Evolutionary conservation across 1,284 basidiomycete species (phyloP), one percentile per base, ranked within the genome.

Genomic region (Irpex sp.): DNA sequence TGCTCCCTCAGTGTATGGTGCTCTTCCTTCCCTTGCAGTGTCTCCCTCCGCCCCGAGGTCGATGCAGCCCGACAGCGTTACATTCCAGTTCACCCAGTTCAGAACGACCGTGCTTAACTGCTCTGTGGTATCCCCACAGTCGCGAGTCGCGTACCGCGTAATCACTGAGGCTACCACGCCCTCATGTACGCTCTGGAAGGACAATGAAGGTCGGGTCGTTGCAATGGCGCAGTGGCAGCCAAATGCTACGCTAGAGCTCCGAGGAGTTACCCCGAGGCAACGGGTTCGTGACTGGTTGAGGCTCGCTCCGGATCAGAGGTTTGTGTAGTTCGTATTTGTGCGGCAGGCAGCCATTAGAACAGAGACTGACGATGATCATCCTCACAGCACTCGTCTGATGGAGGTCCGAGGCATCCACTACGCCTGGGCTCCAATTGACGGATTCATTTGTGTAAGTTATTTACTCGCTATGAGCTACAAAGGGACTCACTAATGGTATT

Each of bases 211-310:
- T 31, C 77, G 76, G 61, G 81, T 77, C 54, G 70, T 86, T 58
- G 85, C 83, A 1, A 77, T 87, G 69, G 70, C 89, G 61, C 84
- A 86, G 67, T 89, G 88, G 87, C 79, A 79, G 66, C 71, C 75
- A 1, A 78, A 78, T 33, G 80, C 87, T 4, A 77, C 78, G 31
- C 74, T 89, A 43, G 86, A 90, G 68, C 78, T 86, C 54, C 82
- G 81, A 9, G 79, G 79, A 7, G 67, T 80, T 13, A 68, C 83
- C n/a, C 67, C 75, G 3, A 84, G 82, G 65, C 82, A 83, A 68
- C 68, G 74, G 19, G 75, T 81, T 26, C 75, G 74, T n/a, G 78
- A 78, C 26, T 90, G 88, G 88, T 76, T 89, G 8, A 75, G 72
- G 13, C 72, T 88, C 9, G 78, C 83, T 0, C 65, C 78, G 0